phyloP scores from a whole-genome alignment of 1,139 yeast genomes.

The Pichia sp. region DNA sequence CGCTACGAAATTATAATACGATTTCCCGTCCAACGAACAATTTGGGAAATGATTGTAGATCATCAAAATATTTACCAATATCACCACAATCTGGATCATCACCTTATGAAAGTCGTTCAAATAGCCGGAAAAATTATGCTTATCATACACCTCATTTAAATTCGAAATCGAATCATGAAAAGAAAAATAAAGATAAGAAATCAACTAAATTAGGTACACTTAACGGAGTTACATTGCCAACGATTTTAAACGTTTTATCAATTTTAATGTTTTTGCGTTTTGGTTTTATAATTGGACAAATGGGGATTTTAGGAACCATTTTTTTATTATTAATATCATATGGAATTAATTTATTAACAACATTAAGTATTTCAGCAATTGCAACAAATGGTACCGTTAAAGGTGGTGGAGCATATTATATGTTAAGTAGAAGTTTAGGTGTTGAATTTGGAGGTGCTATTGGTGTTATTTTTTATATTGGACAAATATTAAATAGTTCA shows the following conservation, averaged over 20 bases:
- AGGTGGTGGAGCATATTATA: slow-evolving; percentile 82
- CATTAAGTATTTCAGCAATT: slow-evolving; percentile 69
- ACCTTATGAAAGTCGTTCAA: neutral
- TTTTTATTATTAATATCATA: slow-evolving; percentile 55
- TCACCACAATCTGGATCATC: neutral
- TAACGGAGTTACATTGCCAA: slow-evolving; percentile 74
- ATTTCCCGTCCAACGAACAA: neutral
- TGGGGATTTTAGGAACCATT: slow-evolving; percentile 64
- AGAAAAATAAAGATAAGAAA: neutral
- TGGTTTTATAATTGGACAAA: slow-evolving; percentile 73
- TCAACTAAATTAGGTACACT: slow-evolving; percentile 57
- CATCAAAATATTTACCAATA: neutral
- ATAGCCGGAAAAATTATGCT: neutral
- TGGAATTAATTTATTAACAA: slow-evolving; percentile 59
- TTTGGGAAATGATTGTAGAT: neutral
- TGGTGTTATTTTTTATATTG: slow-evolving; percentile 69
- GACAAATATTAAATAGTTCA: slow-evolving; percentile 69
- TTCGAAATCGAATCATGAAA: neutral
- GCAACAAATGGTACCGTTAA: slow-evolving; percentile 79
- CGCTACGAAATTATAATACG: slow-evolving; percentile 5
- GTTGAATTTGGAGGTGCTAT: slow-evolving; percentile 85
- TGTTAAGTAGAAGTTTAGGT: slow-evolving; percentile 74
- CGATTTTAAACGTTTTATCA: slow-evolving; percentile 69
- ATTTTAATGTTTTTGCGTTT: slow-evolving; percentile 75
- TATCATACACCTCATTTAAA: neutral